phyloP scores from a whole-genome alignment of 495 filamentous ascomycete genomes.

The Pyronema omphalodes region DNA sequence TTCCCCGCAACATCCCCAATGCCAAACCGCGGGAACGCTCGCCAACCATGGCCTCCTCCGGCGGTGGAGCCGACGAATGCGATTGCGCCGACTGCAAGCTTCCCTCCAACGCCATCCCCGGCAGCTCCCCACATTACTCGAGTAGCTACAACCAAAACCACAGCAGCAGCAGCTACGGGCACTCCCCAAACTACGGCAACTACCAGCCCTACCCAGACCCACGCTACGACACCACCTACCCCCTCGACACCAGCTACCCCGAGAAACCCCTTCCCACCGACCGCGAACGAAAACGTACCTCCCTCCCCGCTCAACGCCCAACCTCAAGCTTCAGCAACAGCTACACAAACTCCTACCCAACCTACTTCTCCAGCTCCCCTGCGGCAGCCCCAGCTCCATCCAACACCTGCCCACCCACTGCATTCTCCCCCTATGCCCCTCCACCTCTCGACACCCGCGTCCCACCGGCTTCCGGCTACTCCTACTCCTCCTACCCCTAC shows the following conservation, averaged over 20 bases:
- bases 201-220: not conserved
- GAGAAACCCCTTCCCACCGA: not conserved
- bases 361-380: constrained; percentile 11
- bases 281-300: constrained; percentile 16
- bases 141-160: not conserved
- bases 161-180: not conserved
- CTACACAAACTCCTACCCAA: not conserved
- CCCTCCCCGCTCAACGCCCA: constrained; percentile 19
- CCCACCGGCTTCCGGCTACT: constrained; percentile 4
- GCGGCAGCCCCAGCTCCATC: constrained; percentile 11
- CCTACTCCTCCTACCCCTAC: constrained; percentile 20
- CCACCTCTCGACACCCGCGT: constrained; percentile 14
- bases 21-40: constrained; percentile 12
- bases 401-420: constrained; percentile 17
- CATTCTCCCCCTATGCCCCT: constrained; percentile 19
- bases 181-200: not conserved
- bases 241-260: not conserved
- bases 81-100: constrained; percentile 20
- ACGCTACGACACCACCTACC: not conserved
- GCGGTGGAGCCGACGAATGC: constrained; percentile 19
- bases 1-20: constrained; percentile 17
- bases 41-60: constrained; percentile 7
- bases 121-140: constrained; percentile 7
- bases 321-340: constrained; percentile 14
- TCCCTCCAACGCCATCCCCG: constrained; percentile 11